A percentile compares a stretch with the other conserved stretches of the same genome.
Conservation (phyloP, 176 grass and related monocot genomes). For the Oryza brachyantha region DNA sequence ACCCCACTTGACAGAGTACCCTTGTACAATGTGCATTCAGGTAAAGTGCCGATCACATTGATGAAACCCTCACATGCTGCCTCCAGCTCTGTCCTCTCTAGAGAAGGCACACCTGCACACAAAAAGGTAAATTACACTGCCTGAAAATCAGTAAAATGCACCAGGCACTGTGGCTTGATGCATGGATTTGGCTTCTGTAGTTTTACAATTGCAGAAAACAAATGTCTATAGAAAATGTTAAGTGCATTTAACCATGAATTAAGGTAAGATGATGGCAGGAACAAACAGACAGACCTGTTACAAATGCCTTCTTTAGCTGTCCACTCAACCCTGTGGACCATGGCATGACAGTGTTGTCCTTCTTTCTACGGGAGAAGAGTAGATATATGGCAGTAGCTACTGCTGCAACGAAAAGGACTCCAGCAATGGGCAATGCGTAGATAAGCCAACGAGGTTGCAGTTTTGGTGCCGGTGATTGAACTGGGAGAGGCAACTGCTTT, state of each 20-base stretch:
- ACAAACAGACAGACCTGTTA: conserved; percentile 49
- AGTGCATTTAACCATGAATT: not conserved
- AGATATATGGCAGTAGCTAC: conserved; percentile 31
- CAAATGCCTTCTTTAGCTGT: conserved; percentile 56
- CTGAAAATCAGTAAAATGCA: conserved; percentile 3
- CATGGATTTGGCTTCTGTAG: not conserved
- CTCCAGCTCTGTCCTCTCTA: conserved; percentile 64
- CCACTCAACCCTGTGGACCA: conserved; percentile 68
- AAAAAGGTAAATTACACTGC: not conserved
- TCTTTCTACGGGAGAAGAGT: conserved; percentile 39
- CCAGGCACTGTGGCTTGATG: not conserved
- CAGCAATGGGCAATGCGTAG: conserved; percentile 29
- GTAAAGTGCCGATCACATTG: conserved; percentile 62
- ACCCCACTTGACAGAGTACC: conserved; percentile 74
- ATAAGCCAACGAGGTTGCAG: not conserved
- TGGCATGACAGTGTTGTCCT: conserved; percentile 50
- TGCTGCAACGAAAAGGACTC: conserved; percentile 34
- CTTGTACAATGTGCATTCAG: conserved; percentile 62
- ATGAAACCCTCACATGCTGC: conserved; percentile 69
- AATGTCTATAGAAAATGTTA: not conserved
- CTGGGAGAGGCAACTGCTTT: not conserved
- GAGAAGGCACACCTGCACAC: conserved; percentile 52
- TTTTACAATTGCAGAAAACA: not conserved
- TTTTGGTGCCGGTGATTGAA: not conserved
- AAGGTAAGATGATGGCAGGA: not conserved